Percentiles rank a stretch among this genome's conserved stretches.
Evolutionary conservation across 2,329 filamentous ascomycete genomes (phyloP).

Genomic region (Neophaeococcomyces mojaviensis): DNA sequence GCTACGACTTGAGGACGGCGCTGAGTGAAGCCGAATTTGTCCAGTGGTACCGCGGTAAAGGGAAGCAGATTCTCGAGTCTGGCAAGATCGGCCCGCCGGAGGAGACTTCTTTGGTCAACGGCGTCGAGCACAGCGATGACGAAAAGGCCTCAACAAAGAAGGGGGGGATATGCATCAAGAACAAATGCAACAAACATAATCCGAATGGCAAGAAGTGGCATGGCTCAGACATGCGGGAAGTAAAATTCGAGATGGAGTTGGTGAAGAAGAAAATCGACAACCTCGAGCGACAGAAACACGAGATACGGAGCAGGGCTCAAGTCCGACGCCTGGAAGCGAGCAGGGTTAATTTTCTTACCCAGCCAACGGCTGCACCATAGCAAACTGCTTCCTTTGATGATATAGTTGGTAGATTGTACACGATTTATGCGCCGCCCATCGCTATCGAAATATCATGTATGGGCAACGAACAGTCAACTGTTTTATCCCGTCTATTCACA

Average conservation of each 20-base stretch:
- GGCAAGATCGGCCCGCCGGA: constrained; percentile 28
- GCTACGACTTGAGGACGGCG: constrained; percentile 39
- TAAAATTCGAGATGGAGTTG: constrained; percentile 22
- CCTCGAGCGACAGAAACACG: constrained; percentile 13
- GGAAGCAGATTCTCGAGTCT: constrained; percentile 27
- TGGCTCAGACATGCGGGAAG: constrained; percentile 33
- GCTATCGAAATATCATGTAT: too few species aligned
- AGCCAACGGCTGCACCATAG: too few species aligned
- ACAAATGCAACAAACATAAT: constrained; percentile 39
- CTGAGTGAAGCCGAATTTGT: constrained; percentile 44
- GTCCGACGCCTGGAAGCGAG: constrained; percentile 10
- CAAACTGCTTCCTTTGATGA: too few species aligned
- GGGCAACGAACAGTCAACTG: too few species aligned
- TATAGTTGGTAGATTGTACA: too few species aligned
- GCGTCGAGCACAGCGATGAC: constrained; percentile 22
- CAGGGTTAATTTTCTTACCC: too few species aligned
- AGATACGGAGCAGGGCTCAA: constrained; percentile 16
- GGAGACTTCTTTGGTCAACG: constrained; percentile 22
- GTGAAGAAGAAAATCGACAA: constrained; percentile 13
- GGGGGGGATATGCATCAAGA: constrained; percentile 40
- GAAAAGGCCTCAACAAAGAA: constrained; percentile 28
- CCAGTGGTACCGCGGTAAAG: constrained; percentile 35
- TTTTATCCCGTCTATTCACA: too few species aligned
- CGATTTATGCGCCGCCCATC: too few species aligned
- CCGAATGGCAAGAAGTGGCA: constrained; percentile 25